A percentile compares a stretch with the other conserved stretches of the same genome.
Conservation (phyloP, 768 basidiomycete species). For the Agrocybe pediades region DNA sequence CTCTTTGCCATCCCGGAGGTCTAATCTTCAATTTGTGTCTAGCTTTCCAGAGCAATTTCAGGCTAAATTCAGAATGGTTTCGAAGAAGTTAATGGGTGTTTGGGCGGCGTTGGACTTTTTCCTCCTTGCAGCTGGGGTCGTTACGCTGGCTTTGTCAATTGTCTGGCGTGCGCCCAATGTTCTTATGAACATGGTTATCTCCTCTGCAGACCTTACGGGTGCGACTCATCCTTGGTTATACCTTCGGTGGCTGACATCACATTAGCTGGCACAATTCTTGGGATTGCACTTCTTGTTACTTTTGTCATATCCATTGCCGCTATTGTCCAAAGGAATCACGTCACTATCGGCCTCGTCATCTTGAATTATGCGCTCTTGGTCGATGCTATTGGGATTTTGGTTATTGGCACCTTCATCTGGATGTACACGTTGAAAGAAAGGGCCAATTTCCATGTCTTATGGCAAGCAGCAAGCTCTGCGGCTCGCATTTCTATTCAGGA, state of each 20-base stretch:
- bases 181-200: conserved; percentile 76
- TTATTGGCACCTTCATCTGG: conserved; percentile 80
- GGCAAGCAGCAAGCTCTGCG: conserved; percentile 44
- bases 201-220: conserved; percentile 60
- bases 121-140: conserved; percentile 68
- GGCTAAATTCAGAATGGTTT: conserved; percentile 57
- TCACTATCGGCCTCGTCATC: conserved; percentile 68
- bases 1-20: neutral
- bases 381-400: conserved; percentile 60
- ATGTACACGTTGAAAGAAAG: conserved; percentile 77
- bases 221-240: conserved; percentile 22
- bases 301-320: conserved; percentile 73
- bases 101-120: conserved; percentile 75
- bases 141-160: conserved; percentile 69
- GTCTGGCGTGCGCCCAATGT: conserved; percentile 69
- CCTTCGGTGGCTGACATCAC: neutral
- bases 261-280: conserved; percentile 73
- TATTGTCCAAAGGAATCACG: conserved; percentile 68
- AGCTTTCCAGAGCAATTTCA: conserved; percentile 11
- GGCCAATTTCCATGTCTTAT: conserved; percentile 62
- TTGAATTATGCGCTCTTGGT: conserved; percentile 76
- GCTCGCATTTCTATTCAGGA: conserved; percentile 70
- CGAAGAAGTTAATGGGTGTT: conserved; percentile 64
- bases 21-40: no score
- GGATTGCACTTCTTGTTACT: conserved; percentile 65